Conservation (phyloP, 768 basidiomycete genomes). For the Tylopilus vinaceipallidus region DNA sequence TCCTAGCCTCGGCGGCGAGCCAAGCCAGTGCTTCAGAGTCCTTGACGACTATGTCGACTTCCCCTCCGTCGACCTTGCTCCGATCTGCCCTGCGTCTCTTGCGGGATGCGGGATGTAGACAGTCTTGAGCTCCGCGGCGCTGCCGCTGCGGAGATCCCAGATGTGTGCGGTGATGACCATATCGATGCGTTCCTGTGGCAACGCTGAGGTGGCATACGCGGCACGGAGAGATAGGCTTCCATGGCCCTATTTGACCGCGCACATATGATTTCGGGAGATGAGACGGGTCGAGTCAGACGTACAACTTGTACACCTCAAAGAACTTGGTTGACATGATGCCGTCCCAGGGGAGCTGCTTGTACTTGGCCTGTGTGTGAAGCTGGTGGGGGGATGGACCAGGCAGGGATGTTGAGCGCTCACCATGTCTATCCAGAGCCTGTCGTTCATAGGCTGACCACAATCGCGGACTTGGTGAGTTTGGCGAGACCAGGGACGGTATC, state of each 20-base stretch:
- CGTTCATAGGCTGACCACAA: constrained; percentile 56
- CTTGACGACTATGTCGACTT: constrained; percentile 55
- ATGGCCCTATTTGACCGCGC: too few relatives aligned
- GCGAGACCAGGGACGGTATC: constrained; percentile 50
- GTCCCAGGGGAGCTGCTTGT: constrained; percentile 63
- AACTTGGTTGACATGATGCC: constrained; percentile 58
- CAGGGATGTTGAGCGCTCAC: constrained; percentile 34
- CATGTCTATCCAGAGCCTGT: constrained; percentile 60
- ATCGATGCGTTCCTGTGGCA: too few relatives aligned
- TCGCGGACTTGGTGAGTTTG: constrained; percentile 46
- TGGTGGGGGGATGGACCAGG: too few relatives aligned
- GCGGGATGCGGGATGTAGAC: constrained; percentile 53
- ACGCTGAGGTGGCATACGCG: too few relatives aligned
- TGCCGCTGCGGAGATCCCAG: too few relatives aligned
- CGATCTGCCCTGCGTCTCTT: constrained; percentile 39
- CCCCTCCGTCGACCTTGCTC: constrained; percentile 52
- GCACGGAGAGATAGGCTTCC: too few relatives aligned
- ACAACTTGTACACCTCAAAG: constrained; percentile 67
- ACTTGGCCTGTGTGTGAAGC: constrained; percentile 51
- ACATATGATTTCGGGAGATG: too few relatives aligned
- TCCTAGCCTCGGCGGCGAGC: constrained; percentile 17
- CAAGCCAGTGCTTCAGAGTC: constrained; percentile 50
- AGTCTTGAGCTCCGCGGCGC: too few relatives aligned
- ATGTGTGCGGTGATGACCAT: too few relatives aligned
- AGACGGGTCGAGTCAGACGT: constrained; percentile 18